A percentile compares a stretch with the other conserved stretches of the same genome.
phyloP scores from a whole-genome alignment of 2,329 filamentous ascomycete genomes.

The Talaromyces atroroseus region DNA sequence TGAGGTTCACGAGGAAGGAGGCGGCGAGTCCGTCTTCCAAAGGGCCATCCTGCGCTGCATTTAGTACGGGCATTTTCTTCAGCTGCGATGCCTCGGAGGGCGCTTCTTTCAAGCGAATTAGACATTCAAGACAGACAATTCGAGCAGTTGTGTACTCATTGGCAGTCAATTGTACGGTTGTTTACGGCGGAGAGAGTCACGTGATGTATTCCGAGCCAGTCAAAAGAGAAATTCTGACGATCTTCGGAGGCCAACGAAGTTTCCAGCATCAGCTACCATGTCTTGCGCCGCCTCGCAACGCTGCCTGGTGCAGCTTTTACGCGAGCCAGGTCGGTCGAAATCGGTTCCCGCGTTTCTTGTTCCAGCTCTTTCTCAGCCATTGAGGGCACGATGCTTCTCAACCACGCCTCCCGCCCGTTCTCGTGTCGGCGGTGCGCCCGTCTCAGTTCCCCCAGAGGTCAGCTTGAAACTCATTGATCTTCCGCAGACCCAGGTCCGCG shows the following conservation, averaged over 20 bases:
- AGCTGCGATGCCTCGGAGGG: too few species aligned
- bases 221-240: constrained; percentile 30
- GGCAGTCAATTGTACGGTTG: neutral
- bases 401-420: constrained; percentile 62
- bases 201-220: constrained; percentile 11
- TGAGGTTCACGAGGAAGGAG: constrained; percentile 11
- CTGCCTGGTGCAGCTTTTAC: constrained; percentile 53
- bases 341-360: constrained; percentile 68
- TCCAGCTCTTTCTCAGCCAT: constrained; percentile 57
- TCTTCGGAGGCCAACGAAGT: constrained; percentile 21
- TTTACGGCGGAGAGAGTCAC: neutral
- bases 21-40: neutral
- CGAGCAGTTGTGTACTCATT: too few species aligned
- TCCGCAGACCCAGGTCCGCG: constrained; percentile 52
- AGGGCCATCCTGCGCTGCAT: neutral
- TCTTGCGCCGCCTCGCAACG: constrained; percentile 47
- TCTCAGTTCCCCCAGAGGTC: constrained; percentile 79
- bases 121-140: too few species aligned
- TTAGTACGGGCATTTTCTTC: neutral
- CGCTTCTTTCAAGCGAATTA: too few species aligned
- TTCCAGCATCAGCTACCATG: constrained; percentile 45
- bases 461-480: constrained; percentile 64
- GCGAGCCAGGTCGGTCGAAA: constrained; percentile 42
- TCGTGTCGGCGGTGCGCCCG: constrained; percentile 76
- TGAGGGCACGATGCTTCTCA: constrained; percentile 58